Percentiles rank a stretch among this genome's conserved stretches.
Conservation (phyloP, 495 filamentous ascomycete genomes). For the Xylaria intraflava region DNA sequence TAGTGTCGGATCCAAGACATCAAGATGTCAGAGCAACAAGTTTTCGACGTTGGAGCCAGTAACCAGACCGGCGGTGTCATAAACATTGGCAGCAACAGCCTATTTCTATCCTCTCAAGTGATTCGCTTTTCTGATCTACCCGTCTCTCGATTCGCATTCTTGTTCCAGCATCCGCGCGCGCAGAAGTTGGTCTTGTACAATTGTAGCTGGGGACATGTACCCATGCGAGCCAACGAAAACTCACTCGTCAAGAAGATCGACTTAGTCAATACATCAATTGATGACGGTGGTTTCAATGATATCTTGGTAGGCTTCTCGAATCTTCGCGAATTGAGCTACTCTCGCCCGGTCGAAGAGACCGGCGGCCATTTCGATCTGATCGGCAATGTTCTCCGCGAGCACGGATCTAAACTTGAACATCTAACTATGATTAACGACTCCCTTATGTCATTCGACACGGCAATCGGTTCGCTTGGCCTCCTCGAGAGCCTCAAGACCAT, state of each 20-base stretch:
- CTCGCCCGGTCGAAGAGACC: neutral
- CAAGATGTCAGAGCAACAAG: no score
- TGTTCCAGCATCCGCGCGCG: neutral
- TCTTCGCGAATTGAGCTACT: neutral
- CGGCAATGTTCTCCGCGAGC: neutral
- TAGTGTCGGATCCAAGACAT: no score
- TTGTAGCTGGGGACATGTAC: neutral
- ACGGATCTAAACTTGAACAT: neutral
- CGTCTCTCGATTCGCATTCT: neutral
- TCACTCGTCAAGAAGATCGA: neutral
- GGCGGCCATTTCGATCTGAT: neutral
- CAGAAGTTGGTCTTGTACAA: neutral
- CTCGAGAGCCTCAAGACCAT: neutral
- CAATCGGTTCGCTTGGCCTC: neutral
- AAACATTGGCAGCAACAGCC: neutral
- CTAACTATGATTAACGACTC: neutral
- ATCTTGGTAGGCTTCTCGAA: neutral
- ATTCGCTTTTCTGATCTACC: no score
- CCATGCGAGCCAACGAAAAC: neutral
- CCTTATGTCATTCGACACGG: neutral
- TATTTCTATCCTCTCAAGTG: neutral
- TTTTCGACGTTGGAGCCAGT: no score
- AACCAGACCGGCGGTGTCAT: no score
- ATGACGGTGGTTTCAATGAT: neutral
- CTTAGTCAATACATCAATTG: neutral